A percentile compares a stretch with the other conserved stretches of the same genome.
phyloP scores from a whole-genome alignment of 2,329 filamentous ascomycete genomes.

The Rhynchosporium agropyri region DNA sequence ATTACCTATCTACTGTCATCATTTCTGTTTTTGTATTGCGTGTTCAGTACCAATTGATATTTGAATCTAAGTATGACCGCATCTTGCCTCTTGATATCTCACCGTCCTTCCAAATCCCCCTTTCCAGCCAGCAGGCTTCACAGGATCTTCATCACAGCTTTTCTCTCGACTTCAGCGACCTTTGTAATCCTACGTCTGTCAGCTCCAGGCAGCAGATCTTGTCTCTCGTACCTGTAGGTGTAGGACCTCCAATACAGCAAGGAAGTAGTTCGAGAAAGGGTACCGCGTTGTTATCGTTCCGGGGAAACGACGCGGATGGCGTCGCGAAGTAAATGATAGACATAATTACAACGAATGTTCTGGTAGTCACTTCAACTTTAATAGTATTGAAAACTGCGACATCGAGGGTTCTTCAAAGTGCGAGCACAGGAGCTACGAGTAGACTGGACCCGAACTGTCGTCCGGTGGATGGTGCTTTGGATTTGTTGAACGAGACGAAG shows the following conservation, averaged over 20 bases:
- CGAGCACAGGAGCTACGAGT: neutral
- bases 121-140: neutral
- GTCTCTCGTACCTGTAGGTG: slow-evolving; percentile 3
- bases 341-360: neutral
- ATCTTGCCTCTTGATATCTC: neutral
- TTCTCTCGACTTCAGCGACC: slow-evolving; percentile 1
- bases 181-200: slow-evolving; percentile 3
- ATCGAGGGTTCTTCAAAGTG: neutral
- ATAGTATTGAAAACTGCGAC: neutral
- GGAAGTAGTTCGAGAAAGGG: neutral
- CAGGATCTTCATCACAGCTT: slow-evolving; percentile 2
- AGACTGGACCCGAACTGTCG: neutral
- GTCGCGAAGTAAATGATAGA: neutral
- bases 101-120: neutral
- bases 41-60: neutral
- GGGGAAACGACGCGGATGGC: neutral
- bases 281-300: neutral
- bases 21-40: too few relatives aligned
- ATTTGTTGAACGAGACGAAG: neutral
- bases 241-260: neutral
- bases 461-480: neutral
- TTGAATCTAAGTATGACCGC: neutral
- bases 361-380: neutral
- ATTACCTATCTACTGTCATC: neutral
- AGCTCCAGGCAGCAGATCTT: neutral